Conservation (phyloP, 148 eudicot species). For the Linanthus parryae region DNA sequence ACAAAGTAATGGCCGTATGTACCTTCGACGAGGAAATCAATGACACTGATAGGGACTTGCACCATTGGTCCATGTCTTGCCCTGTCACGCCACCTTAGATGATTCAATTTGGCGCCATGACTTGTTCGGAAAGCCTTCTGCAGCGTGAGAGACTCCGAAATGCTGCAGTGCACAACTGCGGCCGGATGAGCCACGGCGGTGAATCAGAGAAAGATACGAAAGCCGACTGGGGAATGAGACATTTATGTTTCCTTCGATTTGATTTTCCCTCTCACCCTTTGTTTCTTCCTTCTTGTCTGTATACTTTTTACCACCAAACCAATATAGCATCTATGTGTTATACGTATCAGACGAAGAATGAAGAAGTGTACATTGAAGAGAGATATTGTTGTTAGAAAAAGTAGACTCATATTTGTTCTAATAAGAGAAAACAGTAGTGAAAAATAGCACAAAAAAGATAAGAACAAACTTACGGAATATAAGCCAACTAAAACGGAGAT, state of each 20-base stretch:
- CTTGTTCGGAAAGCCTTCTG: slow-evolving; percentile 62
- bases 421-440: no score
- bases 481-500: no score
- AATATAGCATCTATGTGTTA: no score
- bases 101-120: slow-evolving; percentile 60
- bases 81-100: slow-evolving; percentile 70
- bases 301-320: no score
- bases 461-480: no score
- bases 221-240: slow-evolving; percentile 12
- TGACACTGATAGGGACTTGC: slow-evolving; percentile 52
- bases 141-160: slow-evolving; percentile 42
- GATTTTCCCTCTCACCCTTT: no score
- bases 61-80: slow-evolving; percentile 60
- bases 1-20: slow-evolving; percentile 74
- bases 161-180: slow-evolving; percentile 28
- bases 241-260: slow-evolving; percentile 9
- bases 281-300: no score
- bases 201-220: slow-evolving; percentile 25
- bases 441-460: no score
- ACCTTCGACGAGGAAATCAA: slow-evolving; percentile 77
- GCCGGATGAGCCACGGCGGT: slow-evolving; percentile 18
- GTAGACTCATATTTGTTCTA: no score
- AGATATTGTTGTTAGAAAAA: no score
- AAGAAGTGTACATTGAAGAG: no score
- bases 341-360: no score